phyloP scores from a whole-genome alignment of 2,329 filamentous ascomycete genomes.

The Neofusicoccum laricinum region DNA sequence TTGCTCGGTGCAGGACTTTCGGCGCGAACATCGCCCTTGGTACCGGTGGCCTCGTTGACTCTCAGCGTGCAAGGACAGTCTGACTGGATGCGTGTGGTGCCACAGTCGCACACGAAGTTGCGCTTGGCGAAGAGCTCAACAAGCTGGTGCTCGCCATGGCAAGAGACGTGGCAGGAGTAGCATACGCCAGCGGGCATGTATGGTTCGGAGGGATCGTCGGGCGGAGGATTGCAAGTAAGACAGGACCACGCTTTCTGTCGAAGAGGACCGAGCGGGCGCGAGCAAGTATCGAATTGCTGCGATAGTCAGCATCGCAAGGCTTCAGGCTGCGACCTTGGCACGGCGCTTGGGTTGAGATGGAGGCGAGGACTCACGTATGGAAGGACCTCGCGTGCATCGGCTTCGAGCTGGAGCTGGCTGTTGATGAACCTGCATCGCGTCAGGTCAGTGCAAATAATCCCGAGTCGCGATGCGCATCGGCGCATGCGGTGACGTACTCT shows the following conservation, averaged over 20 bases:
- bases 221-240: conserved; percentile 85
- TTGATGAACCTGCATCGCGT: conserved; percentile 68
- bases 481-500: conserved; percentile 33
- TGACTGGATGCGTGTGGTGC: conserved; percentile 73
- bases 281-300: conserved; percentile 91
- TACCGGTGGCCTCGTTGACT: conserved; percentile 67
- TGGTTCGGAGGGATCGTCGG: conserved; percentile 58
- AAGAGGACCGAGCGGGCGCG: conserved; percentile 80
- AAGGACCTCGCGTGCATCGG: conserved; percentile 89
- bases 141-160: conserved; percentile 90
- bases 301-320: conserved; percentile 19
- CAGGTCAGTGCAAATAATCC: conserved; percentile 20
- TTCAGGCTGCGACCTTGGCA: conserved; percentile 9
- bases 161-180: conserved; percentile 95
- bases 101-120: conserved; percentile 95
- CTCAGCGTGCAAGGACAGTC: conserved; percentile 74
- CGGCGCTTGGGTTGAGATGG: background rate
- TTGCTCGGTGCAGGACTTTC: conserved; percentile 72
- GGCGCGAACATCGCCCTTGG: conserved; percentile 72
- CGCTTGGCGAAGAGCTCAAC: conserved; percentile 96
- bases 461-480: background rate
- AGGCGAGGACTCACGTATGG: conserved; percentile 68
- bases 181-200: conserved; percentile 80
- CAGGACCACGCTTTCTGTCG: conserved; percentile 91
- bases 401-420: conserved; percentile 84